Percentiles rank a stretch among this genome's conserved stretches.
Conservation (phyloP, 1,139 yeast genomes). For the Geotrichum klebahnii region DNA sequence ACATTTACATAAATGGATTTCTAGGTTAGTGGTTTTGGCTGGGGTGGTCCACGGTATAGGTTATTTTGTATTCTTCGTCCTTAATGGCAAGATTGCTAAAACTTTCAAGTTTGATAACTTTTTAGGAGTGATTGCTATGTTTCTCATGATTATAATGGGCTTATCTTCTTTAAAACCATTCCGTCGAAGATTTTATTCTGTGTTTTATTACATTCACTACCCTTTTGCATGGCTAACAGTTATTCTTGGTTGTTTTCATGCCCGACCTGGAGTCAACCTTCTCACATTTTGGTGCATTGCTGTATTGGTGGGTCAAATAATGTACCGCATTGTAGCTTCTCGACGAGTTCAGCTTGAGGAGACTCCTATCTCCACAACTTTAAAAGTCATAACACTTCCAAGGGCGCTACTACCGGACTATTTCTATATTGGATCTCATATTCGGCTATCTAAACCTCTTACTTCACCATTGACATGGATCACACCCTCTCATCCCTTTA, state of each 20-base stretch:
- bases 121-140: conserved; percentile 56
- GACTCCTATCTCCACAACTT: conserved; percentile 31
- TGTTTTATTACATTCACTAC: conserved; percentile 67
- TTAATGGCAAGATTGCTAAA: conserved; percentile 42
- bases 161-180: conserved; percentile 55
- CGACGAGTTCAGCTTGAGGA: conserved; percentile 33
- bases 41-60: conserved; percentile 56
- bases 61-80: conserved; percentile 49
- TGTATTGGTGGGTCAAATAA: conserved; percentile 47
- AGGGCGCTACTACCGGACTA: conserved; percentile 34
- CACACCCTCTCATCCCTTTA: conserved; percentile 73
- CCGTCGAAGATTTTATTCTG: conserved; percentile 51
- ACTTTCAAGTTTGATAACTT: conserved; percentile 49
- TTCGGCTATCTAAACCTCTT: conserved; percentile 43
- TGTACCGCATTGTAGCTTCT: conserved; percentile 35
- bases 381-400: conserved; percentile 39
- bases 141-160: conserved; percentile 45
- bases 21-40: conserved; percentile 56
- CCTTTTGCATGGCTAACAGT: conserved; percentile 62
- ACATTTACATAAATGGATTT: conserved; percentile 73
- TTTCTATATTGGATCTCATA: conserved; percentile 47
- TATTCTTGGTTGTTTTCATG: conserved; percentile 59
- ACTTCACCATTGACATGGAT: conserved; percentile 38
- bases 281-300: conserved; percentile 47
- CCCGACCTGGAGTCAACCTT: conserved; percentile 66